A percentile compares a stretch with the other conserved stretches of the same genome.
Conservation (phyloP, 306 rosid genomes). For the Argentina anserina region DNA sequence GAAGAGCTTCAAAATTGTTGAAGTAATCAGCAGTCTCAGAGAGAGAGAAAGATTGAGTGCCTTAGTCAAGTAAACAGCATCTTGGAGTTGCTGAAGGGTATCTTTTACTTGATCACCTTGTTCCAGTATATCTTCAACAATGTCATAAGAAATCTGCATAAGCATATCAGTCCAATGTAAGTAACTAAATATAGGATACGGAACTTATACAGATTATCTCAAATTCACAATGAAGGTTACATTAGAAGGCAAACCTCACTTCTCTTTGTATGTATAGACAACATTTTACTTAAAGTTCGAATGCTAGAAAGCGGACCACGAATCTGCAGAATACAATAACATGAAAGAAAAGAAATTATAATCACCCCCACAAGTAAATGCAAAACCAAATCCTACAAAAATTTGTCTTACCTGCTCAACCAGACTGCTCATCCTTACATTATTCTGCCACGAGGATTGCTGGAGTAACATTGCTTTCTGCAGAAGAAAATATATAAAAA, state of each 20-base stretch:
- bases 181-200: slow-evolving; percentile 13
- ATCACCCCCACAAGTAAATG: slow-evolving; percentile 10
- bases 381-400: slow-evolving; percentile 9
- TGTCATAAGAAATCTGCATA: slow-evolving; percentile 76
- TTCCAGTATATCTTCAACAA: slow-evolving; percentile 74
- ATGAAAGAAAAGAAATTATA: slow-evolving; percentile 24
- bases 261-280: slow-evolving; percentile 68
- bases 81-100: slow-evolving; percentile 80
- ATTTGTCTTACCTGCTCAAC: slow-evolving; percentile 70
- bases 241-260: slow-evolving; percentile 56
- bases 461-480: slow-evolving; percentile 89
- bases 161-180: slow-evolving; percentile 15
- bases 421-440: slow-evolving; percentile 74
- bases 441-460: slow-evolving; percentile 94
- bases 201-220: not conserved
- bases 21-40: slow-evolving; percentile 1
- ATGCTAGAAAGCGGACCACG: slow-evolving; percentile 94
- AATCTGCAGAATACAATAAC: slow-evolving; percentile 48
- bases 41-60: slow-evolving; percentile 33
- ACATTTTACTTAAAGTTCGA: slow-evolving; percentile 79
- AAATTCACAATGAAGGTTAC: not conserved
- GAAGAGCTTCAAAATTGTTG: not conserved
- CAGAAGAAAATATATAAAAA: slow-evolving; percentile 19
- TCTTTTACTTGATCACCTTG: slow-evolving; percentile 78
- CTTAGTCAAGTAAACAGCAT: slow-evolving; percentile 92